Base-by-base conservation (phyloP, 2,329 filamentous ascomycete genomes). In the Taxawa tesnikishii region DNA sequence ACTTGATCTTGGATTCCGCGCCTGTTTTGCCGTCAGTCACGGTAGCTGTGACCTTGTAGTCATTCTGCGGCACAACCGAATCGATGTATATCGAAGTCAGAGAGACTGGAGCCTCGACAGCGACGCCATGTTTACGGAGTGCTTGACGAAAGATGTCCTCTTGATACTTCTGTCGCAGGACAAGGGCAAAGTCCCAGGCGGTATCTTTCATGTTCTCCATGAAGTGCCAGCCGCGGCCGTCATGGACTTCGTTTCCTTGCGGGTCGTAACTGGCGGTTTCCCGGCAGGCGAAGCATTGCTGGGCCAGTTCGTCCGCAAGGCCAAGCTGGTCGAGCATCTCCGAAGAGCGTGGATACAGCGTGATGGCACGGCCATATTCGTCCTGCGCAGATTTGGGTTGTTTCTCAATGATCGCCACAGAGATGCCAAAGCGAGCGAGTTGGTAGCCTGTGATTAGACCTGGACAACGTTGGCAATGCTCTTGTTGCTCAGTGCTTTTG, bases 121-220 rank as follows among this genome's bases (percentile, higher is more conserved):
- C 37, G 1, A 56, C 52, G 13, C 58, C 58, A 17, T 59, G 41
- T 29, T 40, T 52, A 29, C 37, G 48, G 45, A 60, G 29, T 36
- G 55, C 50, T n/a, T 50, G 47, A 26, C 67, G 56, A 31, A 71
- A 64, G 26, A 72, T 62, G 9, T 64, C 61, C 42, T 73, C 68
- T 5, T 67, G 62, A 43, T 68, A 70, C 44, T 65, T 70, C 47
- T 73, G 67, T 11, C 68, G 54, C 32, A 73, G 43, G 1, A 70
- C 67, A n/a, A 70, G 50, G 0, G 60, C 57, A 42, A 68, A 73
- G 38, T 67, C 59, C 49, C 63, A 70, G 15, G 53, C 50, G 1
- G 67, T 30, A 17, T 18, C 32, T 29, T n/a, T 29, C 36, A 42
- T 38, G 16, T 27, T 25, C 26, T 38, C 34, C 29, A 42, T 34